Conservation (phyloP, 768 basidiomycete species). For the Boletus coccyginus region DNA sequence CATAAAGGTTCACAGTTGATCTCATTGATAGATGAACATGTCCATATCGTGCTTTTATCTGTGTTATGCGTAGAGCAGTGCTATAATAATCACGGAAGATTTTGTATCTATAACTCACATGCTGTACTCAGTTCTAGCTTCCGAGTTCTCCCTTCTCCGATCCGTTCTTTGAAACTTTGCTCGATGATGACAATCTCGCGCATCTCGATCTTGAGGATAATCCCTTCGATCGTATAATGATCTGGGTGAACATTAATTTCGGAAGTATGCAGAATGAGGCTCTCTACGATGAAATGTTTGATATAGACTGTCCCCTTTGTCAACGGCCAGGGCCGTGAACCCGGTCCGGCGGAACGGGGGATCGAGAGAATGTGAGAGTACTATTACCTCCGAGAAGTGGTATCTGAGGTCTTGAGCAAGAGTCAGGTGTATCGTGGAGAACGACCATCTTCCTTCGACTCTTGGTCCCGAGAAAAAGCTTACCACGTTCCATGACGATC, state of each 20-base stretch:
- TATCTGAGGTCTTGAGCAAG: too few relatives aligned
- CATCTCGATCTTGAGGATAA: conserved; percentile 75
- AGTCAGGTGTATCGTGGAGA: too few relatives aligned
- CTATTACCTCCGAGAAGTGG: too few relatives aligned
- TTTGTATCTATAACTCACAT: neutral
- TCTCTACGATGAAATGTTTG: neutral
- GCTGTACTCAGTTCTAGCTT: conserved; percentile 62
- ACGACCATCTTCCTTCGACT: too few relatives aligned
- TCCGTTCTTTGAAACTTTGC: conserved; percentile 62
- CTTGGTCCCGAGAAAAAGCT: too few relatives aligned
- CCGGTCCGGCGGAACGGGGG: too few relatives aligned
- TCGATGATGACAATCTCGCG: conserved; percentile 84
- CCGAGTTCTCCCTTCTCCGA: conserved; percentile 52
- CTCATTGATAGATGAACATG: neutral
- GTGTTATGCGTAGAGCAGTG: neutral
- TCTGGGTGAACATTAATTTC: conserved; percentile 34
- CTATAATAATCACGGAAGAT: neutral
- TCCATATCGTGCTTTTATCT: neutral
- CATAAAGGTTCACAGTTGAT: conserved; percentile 46
- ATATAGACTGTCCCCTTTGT: too few relatives aligned
- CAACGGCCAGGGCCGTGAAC: too few relatives aligned
- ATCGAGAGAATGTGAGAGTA: too few relatives aligned
- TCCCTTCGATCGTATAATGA: conserved; percentile 69
- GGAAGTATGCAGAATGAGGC: neutral
- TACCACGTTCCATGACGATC: too few relatives aligned